Conservation (phyloP, 768 basidiomycete genomes). For the Boletus pseudopeckii region DNA sequence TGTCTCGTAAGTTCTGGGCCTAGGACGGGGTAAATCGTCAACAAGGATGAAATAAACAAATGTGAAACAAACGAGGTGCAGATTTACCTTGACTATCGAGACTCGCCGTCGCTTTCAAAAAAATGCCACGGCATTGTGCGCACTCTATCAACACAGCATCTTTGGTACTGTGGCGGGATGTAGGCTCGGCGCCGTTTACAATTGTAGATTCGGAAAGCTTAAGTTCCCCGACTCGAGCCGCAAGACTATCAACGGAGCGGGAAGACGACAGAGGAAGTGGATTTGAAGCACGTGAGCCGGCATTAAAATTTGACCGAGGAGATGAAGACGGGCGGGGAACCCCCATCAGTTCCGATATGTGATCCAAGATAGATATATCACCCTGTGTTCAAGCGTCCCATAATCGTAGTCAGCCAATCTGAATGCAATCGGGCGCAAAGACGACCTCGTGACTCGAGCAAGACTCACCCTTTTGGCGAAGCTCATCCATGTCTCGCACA, state of each 20-base stretch:
- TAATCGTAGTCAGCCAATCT: not conserved
- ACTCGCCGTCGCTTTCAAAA: slow-evolving; percentile 44
- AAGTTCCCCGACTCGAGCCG: slow-evolving; percentile 16
- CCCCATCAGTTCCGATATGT: slow-evolving; percentile 43
- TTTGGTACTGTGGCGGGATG: not conserved
- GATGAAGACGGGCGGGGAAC: slow-evolving; percentile 5
- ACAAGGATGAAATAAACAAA: not conserved
- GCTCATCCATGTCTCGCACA: slow-evolving; percentile 71
- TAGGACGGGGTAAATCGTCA: not conserved
- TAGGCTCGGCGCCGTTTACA: not conserved
- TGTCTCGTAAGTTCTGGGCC: slow-evolving; percentile 21
- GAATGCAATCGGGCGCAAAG: not conserved
- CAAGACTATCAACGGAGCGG: slow-evolving; percentile 18
- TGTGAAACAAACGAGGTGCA: not conserved
- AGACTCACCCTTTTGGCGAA: slow-evolving; percentile 60
- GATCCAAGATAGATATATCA: slow-evolving; percentile 46
- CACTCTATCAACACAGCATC: slow-evolving; percentile 33
- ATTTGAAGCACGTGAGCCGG: not conserved
- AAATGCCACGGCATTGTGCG: slow-evolving; percentile 38
- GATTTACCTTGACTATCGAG: slow-evolving; percentile 21
- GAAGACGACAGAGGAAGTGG: not conserved
- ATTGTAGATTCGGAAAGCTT: slow-evolving; percentile 14
- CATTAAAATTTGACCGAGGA: not conserved
- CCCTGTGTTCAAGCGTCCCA: slow-evolving; percentile 33
- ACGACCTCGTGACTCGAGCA: not conserved